Conservation (phyloP, 768 basidiomycete species). For the Lactarius hengduanensis region DNA sequence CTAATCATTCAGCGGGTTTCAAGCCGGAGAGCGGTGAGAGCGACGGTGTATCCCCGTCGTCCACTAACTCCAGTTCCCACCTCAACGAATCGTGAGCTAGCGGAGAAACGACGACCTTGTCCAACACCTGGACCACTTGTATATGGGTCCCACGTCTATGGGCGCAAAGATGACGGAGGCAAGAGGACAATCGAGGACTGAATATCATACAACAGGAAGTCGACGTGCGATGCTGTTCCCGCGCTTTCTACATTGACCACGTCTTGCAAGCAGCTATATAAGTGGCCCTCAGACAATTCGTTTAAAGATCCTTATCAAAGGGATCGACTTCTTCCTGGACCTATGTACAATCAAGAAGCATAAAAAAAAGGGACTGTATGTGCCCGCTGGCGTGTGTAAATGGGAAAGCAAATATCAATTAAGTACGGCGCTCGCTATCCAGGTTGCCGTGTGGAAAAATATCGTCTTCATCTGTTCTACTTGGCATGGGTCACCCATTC, state of each 20-base stretch:
- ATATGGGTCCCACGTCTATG: no score
- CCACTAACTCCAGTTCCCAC: not conserved
- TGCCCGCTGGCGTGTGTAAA: not conserved
- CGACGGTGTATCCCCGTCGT: not conserved
- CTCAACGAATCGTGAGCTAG: not conserved
- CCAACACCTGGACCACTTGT: no score
- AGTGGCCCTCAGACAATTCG: no score
- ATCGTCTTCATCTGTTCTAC: not conserved
- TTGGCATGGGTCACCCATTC: conserved; percentile 13
- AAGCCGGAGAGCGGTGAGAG: not conserved
- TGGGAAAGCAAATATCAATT: not conserved
- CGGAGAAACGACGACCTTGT: not conserved
- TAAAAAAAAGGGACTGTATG: not conserved
- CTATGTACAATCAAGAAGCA: not conserved
- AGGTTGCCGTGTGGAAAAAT: not conserved
- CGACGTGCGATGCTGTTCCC: no score
- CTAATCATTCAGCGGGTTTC: not conserved
- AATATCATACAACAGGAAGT: no score
- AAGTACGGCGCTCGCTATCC: not conserved
- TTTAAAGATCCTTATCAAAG: not conserved
- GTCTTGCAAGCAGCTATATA: no score
- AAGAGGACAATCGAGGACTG: no score
- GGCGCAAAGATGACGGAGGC: no score
- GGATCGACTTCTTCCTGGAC: not conserved
- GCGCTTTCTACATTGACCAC: no score